Evolutionary conservation across 2,329 filamentous ascomycete species (phyloP).

Genomic region (Emmonsiellopsis sp.): DNA sequence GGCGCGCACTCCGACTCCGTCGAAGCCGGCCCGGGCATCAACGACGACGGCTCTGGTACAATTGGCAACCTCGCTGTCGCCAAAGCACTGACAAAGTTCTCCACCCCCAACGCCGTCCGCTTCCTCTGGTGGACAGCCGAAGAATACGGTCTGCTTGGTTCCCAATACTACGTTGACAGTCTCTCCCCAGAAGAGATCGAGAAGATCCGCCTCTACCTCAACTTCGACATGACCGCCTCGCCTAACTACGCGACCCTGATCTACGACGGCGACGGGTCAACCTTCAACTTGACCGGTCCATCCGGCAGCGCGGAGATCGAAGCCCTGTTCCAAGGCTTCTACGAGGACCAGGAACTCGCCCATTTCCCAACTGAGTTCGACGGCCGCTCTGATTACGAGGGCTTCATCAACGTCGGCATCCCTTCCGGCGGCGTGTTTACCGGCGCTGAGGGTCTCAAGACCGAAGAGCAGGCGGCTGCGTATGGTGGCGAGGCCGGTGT

Average conservation of each 20-base stretch:
- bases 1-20: slow-evolving; percentile 56
- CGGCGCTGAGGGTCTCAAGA: slow-evolving; percentile 70
- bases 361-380: slow-evolving; percentile 67
- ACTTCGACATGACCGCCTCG: slow-evolving; percentile 63
- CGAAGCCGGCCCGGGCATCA: slow-evolving; percentile 57
- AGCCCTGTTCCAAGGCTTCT: slow-evolving; percentile 60
- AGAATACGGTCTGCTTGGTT: slow-evolving; percentile 55
- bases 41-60: slow-evolving; percentile 66
- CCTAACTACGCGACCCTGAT: slow-evolving; percentile 51
- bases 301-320: slow-evolving; percentile 61
- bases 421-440: slow-evolving; percentile 69
- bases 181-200: slow-evolving; percentile 42
- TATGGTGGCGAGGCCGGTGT: slow-evolving; percentile 63
- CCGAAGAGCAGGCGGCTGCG: slow-evolving; percentile 51
- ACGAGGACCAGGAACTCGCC: slow-evolving; percentile 51
- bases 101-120: slow-evolving; percentile 60
- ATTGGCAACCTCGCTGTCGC: slow-evolving; percentile 53
- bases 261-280: slow-evolving; percentile 50
- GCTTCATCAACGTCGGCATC: slow-evolving; percentile 64
- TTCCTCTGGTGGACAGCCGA: slow-evolving; percentile 59
- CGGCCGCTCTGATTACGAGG: slow-evolving; percentile 70
- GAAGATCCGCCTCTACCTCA: slow-evolving; percentile 58
- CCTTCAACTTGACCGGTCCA: slow-evolving; percentile 47
- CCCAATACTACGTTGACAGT: slow-evolving; percentile 46
- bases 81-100: slow-evolving; percentile 57